A percentile compares a stretch with the other conserved stretches of the same genome.
Evolutionary conservation across 1,284 basidiomycete genomes (phyloP).

Genomic region (Pseudozyma hubeiensis): DNA sequence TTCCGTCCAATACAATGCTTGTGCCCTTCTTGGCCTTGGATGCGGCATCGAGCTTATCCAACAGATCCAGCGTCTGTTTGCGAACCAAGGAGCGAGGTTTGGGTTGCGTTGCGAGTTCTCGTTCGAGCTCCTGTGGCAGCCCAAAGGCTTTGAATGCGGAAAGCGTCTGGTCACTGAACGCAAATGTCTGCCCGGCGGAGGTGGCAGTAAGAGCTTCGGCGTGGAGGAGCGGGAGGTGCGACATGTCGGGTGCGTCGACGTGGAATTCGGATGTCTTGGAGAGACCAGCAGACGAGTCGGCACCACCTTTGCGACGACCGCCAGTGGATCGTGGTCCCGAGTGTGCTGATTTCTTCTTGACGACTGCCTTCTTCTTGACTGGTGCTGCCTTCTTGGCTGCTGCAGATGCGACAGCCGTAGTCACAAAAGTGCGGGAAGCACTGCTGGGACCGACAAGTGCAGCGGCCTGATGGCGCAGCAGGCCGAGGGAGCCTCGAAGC

Average conservation of each 20-base stretch:
- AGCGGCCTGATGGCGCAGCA: conserved; percentile 13
- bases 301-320: conserved; percentile 56
- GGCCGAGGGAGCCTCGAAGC: conserved; percentile 25
- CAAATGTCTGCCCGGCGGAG: conserved; percentile 45
- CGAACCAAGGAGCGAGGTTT: conserved; percentile 55
- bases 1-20: conserved; percentile 71
- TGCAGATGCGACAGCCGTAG: conserved; percentile 23
- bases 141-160: conserved; percentile 56
- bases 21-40: conserved; percentile 22
- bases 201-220: conserved; percentile 43
- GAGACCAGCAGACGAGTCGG: conserved; percentile 45
- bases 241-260: conserved; percentile 54
- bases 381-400: conserved; percentile 49
- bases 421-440: conserved; percentile 24
- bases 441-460: conserved; percentile 10
- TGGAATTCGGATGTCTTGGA: conserved; percentile 52
- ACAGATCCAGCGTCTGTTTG: conserved; percentile 54
- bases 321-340: conserved; percentile 55
- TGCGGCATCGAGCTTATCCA: conserved; percentile 51
- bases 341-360: conserved; percentile 51
- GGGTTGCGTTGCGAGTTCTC: conserved; percentile 46
- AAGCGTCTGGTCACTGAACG: conserved; percentile 49
- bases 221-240: conserved; percentile 48
- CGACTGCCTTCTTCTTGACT: conserved; percentile 60
- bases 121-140: conserved; percentile 53